Base-by-base conservation (phyloP, 352 stramenopile genomes). In the Lagenidium giganteum region DNA sequence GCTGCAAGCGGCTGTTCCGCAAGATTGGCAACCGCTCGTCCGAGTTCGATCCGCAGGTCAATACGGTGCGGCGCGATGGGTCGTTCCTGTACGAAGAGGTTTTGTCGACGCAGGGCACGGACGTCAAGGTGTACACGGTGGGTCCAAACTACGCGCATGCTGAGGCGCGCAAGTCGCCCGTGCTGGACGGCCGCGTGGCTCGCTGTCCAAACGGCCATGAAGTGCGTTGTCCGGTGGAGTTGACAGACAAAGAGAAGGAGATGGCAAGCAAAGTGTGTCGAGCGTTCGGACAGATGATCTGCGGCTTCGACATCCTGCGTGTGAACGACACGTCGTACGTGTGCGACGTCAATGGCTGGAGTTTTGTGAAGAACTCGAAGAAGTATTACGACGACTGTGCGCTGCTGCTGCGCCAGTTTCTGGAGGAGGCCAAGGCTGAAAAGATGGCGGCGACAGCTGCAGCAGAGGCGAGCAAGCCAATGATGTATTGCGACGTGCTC, bases 291-390 rank as follows among this genome's bases (percentile, higher is more conserved):
- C 81, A 95, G 56, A 91, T 95, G 29, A 96, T 99, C 35, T 99
- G 97, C 67, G 97, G 97, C 21, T 99, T 99, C 62, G 97, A 99
- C 61, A 96, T 99, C 43, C 70, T 99, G 27, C 80, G 97, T 20
- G 83, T 93, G 64, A 80, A 73, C 22, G 89, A 83, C 45, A 70
- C 65, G 27, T 95, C 91, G 8, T 99, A 98, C 62, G 96, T 99
- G 5, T 99, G 97, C 71, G 97, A 99, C 65, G 97, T 99, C 11
- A 99, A 99, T 69, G 97, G 97, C 21, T 99, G 95, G 91, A 98
- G 90, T 51, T 99, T 99, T 72, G 97, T 99, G 14, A 99, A 99
- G 77, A 99, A 99, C 53, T 99, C 93, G 35, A 82, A 97, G 45
- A 99, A 99, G 70, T 99, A 99, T 61, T 99, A 99, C 61, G 96